Evolutionary conservation across 2,329 filamentous ascomycete genomes (phyloP).

Genomic region (Diaporthe sp.): DNA sequence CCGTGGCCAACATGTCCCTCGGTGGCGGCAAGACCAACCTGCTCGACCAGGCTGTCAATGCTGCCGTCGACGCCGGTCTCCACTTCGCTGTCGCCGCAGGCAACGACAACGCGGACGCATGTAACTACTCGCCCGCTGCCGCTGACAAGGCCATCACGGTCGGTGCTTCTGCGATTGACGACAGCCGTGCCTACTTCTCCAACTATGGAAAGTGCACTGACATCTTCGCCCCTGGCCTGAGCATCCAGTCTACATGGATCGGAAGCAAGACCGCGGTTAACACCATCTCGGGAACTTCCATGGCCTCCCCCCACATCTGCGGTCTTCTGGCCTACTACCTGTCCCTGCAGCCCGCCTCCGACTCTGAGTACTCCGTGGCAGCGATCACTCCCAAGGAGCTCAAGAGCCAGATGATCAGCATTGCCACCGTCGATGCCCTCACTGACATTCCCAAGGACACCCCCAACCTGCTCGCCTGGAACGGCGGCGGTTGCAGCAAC

Average conservation of each 20-base stretch:
- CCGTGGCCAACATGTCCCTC: slow-evolving; percentile 98
- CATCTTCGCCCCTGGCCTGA: slow-evolving; percentile 97
- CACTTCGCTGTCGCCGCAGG: slow-evolving; percentile 99
- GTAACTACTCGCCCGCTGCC: slow-evolving; percentile 98
- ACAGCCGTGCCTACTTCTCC: slow-evolving; percentile 99
- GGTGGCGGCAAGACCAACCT: slow-evolving; percentile 96
- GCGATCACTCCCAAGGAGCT: slow-evolving; percentile 93
- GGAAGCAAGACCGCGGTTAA: slow-evolving; percentile 96
- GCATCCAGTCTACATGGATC: slow-evolving; percentile 98
- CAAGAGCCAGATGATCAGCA: slow-evolving; percentile 86
- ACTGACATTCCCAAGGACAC: slow-evolving; percentile 87
- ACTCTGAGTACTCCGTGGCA: slow-evolving; percentile 91
- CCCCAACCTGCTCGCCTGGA: slow-evolving; percentile 97
- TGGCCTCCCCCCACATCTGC: slow-evolving; percentile 97
- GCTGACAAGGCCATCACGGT: slow-evolving; percentile 94
- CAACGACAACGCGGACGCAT: slow-evolving; percentile 98
- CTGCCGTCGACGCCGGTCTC: slow-evolving; percentile 88
- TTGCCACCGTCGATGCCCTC: slow-evolving; percentile 83
- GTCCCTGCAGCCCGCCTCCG: slow-evolving; percentile 89
- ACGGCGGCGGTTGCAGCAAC: slow-evolving; percentile 95
- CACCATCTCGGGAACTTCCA: slow-evolving; percentile 99
- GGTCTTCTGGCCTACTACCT: slow-evolving; percentile 98
- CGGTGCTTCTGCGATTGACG: slow-evolving; percentile 90
- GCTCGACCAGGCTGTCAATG: slow-evolving; percentile 92
- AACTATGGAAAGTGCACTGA: slow-evolving; percentile 99